phyloP scores from a whole-genome alignment of 768 basidiomycete species.

The Mycena epipterygia region DNA sequence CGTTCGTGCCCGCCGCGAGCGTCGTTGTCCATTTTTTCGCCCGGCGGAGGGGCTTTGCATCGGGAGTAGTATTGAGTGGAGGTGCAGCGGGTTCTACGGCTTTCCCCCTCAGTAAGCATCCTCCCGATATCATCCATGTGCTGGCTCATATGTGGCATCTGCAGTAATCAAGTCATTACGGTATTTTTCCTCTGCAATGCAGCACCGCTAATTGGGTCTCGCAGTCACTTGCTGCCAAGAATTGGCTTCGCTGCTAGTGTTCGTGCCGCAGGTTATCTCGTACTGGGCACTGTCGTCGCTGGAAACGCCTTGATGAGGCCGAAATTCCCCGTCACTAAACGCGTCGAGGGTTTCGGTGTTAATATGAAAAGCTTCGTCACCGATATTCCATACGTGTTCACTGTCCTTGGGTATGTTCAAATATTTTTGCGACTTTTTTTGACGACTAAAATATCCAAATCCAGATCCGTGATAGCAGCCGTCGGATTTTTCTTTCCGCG shows the following conservation, averaged over 20 bases:
- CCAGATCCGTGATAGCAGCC: neutral
- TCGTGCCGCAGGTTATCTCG: neutral
- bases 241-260: neutral
- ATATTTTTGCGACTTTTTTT: no score
- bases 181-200: neutral
- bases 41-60: constrained; percentile 55
- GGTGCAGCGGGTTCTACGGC: constrained; percentile 28
- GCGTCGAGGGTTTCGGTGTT: neutral
- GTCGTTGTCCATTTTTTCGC: constrained; percentile 53
- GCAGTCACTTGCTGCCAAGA: neutral
- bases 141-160: neutral
- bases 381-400: neutral
- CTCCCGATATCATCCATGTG: neutral
- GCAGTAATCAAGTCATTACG: neutral
- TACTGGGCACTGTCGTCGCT: neutral
- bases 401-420: neutral
- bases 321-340: neutral
- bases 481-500: constrained; percentile 1
- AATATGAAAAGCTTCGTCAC: neutral
- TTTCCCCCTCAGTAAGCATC: constrained; percentile 23
- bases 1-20: constrained; percentile 56
- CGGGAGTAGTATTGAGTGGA: constrained; percentile 59
- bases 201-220: neutral
- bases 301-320: neutral
- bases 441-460: no score